Percentiles rank a stretch among this genome's conserved stretches.
phyloP scores from a whole-genome alignment of 106 monocot genomes.

The Posidonia australis region DNA sequence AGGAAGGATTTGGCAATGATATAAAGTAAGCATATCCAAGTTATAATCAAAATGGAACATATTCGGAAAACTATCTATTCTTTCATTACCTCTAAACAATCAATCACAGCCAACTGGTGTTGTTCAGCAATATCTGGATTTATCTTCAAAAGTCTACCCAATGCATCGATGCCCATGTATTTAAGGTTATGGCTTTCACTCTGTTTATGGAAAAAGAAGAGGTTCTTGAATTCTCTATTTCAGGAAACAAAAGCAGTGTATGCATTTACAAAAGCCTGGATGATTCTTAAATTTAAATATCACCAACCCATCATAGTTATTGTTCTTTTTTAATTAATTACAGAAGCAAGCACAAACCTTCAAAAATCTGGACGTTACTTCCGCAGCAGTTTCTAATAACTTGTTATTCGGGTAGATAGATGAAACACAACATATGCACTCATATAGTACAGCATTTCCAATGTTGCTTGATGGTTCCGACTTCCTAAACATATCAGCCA shows the following conservation, averaged over 20 bases:
- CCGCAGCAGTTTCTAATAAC: conserved; percentile 68
- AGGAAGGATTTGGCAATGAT: neutral
- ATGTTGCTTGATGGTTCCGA: conserved; percentile 82
- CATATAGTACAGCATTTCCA: conserved; percentile 91
- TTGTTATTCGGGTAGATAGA: conserved; percentile 83
- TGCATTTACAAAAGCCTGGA: too few relatives aligned
- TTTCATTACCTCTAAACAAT: conserved; percentile 86
- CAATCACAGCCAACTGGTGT: conserved; percentile 97
- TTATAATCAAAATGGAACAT: neutral
- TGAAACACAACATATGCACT: conserved; percentile 95
- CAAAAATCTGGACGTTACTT: conserved; percentile 89
- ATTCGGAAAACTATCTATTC: neutral
- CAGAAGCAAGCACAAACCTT: conserved; percentile 36
- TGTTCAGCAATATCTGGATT: conserved; percentile 97
- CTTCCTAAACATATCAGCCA: conserved; percentile 83
- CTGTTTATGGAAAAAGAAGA: conserved; percentile 31
- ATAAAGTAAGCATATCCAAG: neutral
- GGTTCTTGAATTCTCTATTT: neutral
- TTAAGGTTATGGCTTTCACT: conserved; percentile 94
- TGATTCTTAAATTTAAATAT: too few relatives aligned
- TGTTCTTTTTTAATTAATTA: too few relatives aligned
- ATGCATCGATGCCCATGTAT: conserved; percentile 99
- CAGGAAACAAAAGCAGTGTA: neutral
- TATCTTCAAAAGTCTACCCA: conserved; percentile 85
- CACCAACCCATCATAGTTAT: too few relatives aligned